phyloP scores from a whole-genome alignment of 345 rosid genomes.

The Rubroshorea leprosula region DNA sequence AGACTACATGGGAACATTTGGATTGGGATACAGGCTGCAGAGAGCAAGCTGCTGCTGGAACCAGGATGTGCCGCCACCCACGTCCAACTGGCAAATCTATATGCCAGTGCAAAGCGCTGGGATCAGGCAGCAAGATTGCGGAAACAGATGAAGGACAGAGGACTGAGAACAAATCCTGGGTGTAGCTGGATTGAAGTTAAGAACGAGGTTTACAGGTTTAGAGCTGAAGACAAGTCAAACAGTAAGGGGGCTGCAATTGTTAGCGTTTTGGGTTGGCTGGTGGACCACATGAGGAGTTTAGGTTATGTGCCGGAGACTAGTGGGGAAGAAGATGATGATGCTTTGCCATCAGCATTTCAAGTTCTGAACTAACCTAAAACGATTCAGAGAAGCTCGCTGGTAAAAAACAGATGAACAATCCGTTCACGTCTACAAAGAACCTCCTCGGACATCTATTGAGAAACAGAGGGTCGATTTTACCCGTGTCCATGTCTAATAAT shows the following conservation, averaged over 20 bases:
- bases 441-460: no score
- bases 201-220: conserved; percentile 53
- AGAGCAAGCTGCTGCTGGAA: conserved; percentile 59
- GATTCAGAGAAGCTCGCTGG: no score
- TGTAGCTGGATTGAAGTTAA: conserved; percentile 83
- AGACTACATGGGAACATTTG: conserved; percentile 62
- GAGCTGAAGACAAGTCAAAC: conserved; percentile 61
- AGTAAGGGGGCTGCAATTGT: conserved; percentile 33
- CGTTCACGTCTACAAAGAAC: no score
- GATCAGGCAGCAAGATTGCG: conserved; percentile 65
- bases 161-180: conserved; percentile 65
- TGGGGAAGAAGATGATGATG: conserved; percentile 14
- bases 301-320: conserved; percentile 22
- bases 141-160: conserved; percentile 75
- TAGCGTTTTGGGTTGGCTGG: conserved; percentile 37
- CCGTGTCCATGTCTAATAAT: no score
- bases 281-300: conserved; percentile 44
- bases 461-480: no score
- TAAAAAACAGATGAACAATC: no score
- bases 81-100: conserved; percentile 69
- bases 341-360: neutral
- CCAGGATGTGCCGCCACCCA: conserved; percentile 79
- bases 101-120: conserved; percentile 64
- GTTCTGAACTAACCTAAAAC: neutral
- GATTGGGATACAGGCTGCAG: conserved; percentile 81